phyloP scores from a whole-genome alignment of 2,329 filamentous ascomycete genomes.

The Diaporthe capsici region DNA sequence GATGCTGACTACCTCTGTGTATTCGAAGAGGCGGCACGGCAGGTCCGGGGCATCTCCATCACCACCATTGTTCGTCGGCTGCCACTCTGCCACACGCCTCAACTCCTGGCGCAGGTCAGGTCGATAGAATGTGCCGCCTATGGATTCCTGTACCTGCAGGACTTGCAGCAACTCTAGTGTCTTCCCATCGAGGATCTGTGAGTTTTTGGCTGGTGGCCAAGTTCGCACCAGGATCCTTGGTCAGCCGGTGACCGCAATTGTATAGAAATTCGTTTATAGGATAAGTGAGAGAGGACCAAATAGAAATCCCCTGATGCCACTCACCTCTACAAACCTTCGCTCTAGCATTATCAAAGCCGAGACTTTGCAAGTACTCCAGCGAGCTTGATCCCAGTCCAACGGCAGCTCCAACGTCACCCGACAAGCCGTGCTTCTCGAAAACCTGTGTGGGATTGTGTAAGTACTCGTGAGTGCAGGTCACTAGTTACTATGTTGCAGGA shows the following conservation, averaged over 20 bases:
- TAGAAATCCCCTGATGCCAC: neutral
- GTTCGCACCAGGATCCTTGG: neutral
- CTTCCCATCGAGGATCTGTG: conserved; percentile 16
- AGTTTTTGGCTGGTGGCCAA: neutral
- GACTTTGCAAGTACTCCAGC: conserved; percentile 19
- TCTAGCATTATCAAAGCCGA: conserved; percentile 15
- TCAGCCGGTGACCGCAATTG: neutral
- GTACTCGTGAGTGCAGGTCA: neutral
- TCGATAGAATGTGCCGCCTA: conserved; percentile 14
- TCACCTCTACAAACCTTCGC: conserved; percentile 12
- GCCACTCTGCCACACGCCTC: conserved; percentile 8
- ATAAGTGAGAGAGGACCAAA: too few species aligned
- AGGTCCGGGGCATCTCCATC: neutral
- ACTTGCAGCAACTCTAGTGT: conserved; percentile 19
- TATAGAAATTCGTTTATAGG: neutral
- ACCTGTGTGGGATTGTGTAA: neutral
- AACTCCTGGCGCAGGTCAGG: conserved; percentile 18
- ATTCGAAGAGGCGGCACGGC: conserved; percentile 12
- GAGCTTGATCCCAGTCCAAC: conserved; percentile 20
- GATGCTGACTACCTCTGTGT: conserved; percentile 15
- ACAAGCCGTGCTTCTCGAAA: conserved; percentile 16
- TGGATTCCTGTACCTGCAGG: neutral
- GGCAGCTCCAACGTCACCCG: conserved; percentile 18
- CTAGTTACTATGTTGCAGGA: neutral
- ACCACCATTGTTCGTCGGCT: neutral